Conservation (phyloP, 106 monocot genomes). For the Dendrobium officinale region DNA sequence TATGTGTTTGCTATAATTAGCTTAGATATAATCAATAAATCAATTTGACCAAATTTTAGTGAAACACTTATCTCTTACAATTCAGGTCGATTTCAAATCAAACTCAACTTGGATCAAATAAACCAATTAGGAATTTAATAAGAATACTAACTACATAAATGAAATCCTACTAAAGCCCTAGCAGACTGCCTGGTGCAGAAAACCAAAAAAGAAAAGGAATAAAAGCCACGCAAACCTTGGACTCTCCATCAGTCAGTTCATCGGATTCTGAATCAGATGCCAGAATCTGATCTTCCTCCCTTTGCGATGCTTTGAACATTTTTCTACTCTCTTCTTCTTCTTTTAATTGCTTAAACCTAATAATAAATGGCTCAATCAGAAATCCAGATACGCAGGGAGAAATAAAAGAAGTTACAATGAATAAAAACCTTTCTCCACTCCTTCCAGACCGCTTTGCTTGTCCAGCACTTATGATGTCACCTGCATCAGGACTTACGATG, state of each 20-base stretch:
- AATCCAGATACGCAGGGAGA: background rate
- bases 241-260: constrained; percentile 44
- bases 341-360: constrained; percentile 85
- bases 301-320: constrained; percentile 21
- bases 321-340: constrained; percentile 50
- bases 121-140: too few relatives aligned
- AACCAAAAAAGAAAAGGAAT: background rate
- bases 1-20: too few relatives aligned
- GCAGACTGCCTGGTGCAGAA: background rate
- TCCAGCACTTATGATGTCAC: constrained; percentile 90
- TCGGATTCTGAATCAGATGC: constrained; percentile 43
- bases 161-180: background rate
- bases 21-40: too few relatives aligned
- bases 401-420: background rate
- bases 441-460: constrained; percentile 59
- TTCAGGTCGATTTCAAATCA: too few relatives aligned
- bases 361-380: background rate
- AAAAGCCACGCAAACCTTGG: background rate
- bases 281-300: constrained; percentile 25
- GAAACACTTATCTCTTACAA: too few relatives aligned
- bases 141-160: background rate
- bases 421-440: constrained; percentile 68
- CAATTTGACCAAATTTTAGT: too few relatives aligned
- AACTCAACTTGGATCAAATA: too few relatives aligned
- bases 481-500: constrained; percentile 52